Evolutionary conservation across 371 early-diverging fungal species (phyloP), one percentile per base, ranked within the genome.

Genomic region (Umbelopsis sp.): DNA sequence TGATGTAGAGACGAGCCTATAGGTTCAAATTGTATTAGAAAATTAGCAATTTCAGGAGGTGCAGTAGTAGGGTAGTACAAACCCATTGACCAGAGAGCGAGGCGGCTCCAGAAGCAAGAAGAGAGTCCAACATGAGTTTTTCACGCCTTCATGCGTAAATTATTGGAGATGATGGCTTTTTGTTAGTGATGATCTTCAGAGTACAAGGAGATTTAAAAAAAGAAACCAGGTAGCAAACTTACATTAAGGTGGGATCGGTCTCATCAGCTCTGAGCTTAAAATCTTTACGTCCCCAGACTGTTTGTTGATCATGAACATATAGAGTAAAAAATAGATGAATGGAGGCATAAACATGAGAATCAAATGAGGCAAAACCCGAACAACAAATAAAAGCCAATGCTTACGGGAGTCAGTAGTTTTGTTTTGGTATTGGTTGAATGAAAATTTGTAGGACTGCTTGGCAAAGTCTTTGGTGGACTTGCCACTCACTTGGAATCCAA

Each of bases 381-480:
- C 52, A 51, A 18, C 3, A 11, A 37, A 18, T 3, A 18, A 35
- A 4, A 29, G 22, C 29, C 29, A 29, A 29, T 29, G 29, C 57
- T 35, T 35, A 57, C 57, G 57, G n/a, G 57, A 18, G 35, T 67
- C 44, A 24, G 63, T 45, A 20, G 71, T 75, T 24, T 79, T 80
- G 65, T 74, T 73, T 62, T 66, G 74, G 37, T 77, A 83, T 18
- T 81, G 78, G 53, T 81, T 80, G 38, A 87, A 75, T 41, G 78
- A 75, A 71, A 87, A 69, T 68, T 81, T 77, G 76, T 77, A 87
- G 8, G 87, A 84, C 69, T 85, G 87, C 69, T 84, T 81, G 29
- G 82, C 68, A 63, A 80, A 87, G 14, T 85, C 84, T 65, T 85
- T 87, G 67, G 83, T 84, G 2, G 84, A 84, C 72, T 87, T 81